phyloP scores from a whole-genome alignment of 2,329 filamentous ascomycete species.

The Phialemonium atrogriseum region DNA sequence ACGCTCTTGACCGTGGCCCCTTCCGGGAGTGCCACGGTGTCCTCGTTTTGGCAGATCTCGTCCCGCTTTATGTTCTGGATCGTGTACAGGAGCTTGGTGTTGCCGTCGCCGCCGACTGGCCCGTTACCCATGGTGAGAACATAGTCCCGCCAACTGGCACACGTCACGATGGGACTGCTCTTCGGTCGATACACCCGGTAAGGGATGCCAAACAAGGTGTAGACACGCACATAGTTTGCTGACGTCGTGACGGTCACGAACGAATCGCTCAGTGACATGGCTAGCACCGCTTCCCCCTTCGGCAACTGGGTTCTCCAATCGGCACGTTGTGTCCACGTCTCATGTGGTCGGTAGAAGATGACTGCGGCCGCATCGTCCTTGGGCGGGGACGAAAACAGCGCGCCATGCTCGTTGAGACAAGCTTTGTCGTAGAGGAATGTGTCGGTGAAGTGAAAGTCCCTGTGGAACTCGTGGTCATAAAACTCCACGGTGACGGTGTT shows the following conservation, averaged over 20 bases:
- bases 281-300: constrained; percentile 73
- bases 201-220: constrained; percentile 85
- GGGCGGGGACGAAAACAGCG: constrained; percentile 76
- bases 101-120: constrained; percentile 69
- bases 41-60: constrained; percentile 90
- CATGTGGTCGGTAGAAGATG: constrained; percentile 94
- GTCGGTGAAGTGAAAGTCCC: constrained; percentile 96
- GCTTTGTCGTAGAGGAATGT: constrained; percentile 95
- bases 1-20: constrained; percentile 68
- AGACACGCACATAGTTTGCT: constrained; percentile 82
- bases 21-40: constrained; percentile 76
- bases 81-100: constrained; percentile 73
- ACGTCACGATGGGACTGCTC: constrained; percentile 81
- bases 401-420: constrained; percentile 76
- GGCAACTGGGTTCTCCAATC: constrained; percentile 92
- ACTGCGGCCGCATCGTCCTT: constrained; percentile 59
- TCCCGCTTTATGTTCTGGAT: constrained; percentile 93
- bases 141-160: constrained; percentile 90
- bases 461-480: constrained; percentile 85
- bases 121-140: constrained; percentile 96
- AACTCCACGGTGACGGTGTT: constrained; percentile 96
- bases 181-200: constrained; percentile 88
- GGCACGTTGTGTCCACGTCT: constrained; percentile 84
- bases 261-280: constrained; percentile 84
- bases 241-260: constrained; percentile 87